Evolutionary conservation across 768 basidiomycete genomes (phyloP).

Genomic region (Suillus lakei): DNA sequence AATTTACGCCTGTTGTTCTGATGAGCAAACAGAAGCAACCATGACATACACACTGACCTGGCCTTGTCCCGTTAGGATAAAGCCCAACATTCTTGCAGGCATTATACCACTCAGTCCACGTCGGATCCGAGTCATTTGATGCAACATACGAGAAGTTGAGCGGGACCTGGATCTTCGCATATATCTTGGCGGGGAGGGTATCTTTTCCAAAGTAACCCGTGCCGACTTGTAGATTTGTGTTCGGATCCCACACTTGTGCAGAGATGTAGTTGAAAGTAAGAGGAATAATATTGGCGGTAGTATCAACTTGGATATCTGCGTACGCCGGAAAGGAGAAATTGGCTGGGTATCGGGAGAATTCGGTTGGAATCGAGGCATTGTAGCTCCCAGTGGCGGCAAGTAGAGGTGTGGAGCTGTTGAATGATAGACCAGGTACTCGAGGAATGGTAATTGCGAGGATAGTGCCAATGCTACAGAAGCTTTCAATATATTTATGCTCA

Average conservation of each 20-base stretch:
- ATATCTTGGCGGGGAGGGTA: constrained; percentile 68
- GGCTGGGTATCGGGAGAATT: constrained; percentile 78
- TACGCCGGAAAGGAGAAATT: constrained; percentile 90
- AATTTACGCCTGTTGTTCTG: constrained; percentile 49
- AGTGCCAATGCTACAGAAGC: constrained; percentile 57
- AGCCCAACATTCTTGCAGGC: constrained; percentile 69
- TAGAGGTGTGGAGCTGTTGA: constrained; percentile 64
- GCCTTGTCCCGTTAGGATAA: constrained; percentile 55
- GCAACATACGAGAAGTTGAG: constrained; percentile 86
- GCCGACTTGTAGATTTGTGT: constrained; percentile 66
- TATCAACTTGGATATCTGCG: constrained; percentile 79
- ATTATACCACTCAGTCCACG: constrained; percentile 82
- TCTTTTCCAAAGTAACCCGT: constrained; percentile 63
- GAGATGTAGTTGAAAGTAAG: constrained; percentile 69
- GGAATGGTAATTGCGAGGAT: constrained; percentile 82
- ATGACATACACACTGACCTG: constrained; percentile 49
- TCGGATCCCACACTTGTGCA: constrained; percentile 73
- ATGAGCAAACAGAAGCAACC: constrained; percentile 8
- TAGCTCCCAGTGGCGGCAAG: constrained; percentile 60
- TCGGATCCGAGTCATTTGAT: constrained; percentile 78
- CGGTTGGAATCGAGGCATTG: constrained; percentile 56
- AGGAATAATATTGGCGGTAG: constrained; percentile 75
- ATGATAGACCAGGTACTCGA: constrained; percentile 74
- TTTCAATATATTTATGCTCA: constrained; percentile 10
- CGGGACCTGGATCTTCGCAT: constrained; percentile 70